Conservation (phyloP, 163 green algal genomes). For the Chloromonas sp. region DNA sequence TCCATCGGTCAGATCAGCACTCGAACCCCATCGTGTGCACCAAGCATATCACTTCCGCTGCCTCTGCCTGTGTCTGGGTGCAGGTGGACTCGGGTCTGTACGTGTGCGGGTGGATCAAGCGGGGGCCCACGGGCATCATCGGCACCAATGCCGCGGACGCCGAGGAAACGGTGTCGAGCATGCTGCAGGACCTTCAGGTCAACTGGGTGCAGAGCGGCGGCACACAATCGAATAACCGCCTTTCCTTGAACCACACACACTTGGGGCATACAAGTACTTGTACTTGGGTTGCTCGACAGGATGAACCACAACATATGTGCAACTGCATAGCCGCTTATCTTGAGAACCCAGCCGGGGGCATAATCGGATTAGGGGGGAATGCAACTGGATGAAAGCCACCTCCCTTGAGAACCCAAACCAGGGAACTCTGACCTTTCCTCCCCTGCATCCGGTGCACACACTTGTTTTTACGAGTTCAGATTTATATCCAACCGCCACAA, state of each 20-base stretch:
- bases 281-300: not conserved
- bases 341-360: not conserved
- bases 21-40: not conserved
- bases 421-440: too few relatives aligned
- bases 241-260: not conserved
- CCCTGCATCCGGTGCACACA: too few relatives aligned
- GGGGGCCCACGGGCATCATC: slow-evolving; percentile 86
- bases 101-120: slow-evolving; percentile 82
- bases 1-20: not conserved
- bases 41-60: not conserved
- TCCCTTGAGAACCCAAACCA: too few relatives aligned
- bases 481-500: too few relatives aligned
- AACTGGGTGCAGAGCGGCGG: not conserved
- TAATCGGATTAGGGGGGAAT: not conserved
- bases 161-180: slow-evolving; percentile 66
- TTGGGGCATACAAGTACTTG: not conserved
- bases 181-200: slow-evolving; percentile 27
- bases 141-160: slow-evolving; percentile 84
- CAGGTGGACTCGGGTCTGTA: slow-evolving; percentile 57
- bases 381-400: not conserved
- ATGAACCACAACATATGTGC: too few relatives aligned
- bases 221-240: not conserved
- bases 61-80: not conserved
- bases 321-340: too few relatives aligned
- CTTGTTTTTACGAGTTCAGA: too few relatives aligned